Percentiles rank a stretch among this genome's conserved stretches.
phyloP scores from a whole-genome alignment of 441 rosid species.

The Erodium moschatum region DNA sequence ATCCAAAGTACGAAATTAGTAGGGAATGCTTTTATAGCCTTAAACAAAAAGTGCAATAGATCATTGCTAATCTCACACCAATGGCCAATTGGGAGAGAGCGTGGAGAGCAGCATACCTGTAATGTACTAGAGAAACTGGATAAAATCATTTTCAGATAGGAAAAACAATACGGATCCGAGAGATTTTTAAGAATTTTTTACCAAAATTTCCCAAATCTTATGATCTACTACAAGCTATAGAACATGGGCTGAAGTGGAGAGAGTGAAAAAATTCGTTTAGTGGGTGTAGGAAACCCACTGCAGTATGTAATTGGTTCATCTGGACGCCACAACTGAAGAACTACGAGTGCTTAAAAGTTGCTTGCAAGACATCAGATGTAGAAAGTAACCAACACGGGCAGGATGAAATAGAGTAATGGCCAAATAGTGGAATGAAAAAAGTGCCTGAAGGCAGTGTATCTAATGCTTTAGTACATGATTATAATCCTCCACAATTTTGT shows the following conservation, averaged over 20 bases:
- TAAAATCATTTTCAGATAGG: neutral
- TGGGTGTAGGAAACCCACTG: neutral
- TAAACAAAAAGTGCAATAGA: neutral
- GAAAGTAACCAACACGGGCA: neutral
- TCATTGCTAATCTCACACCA: neutral
- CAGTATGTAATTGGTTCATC: neutral
- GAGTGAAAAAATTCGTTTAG: neutral
- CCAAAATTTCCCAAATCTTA: neutral
- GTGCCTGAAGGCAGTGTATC: neutral
- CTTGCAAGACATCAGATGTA: neutral
- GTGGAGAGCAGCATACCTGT: neutral
- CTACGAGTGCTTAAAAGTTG: neutral
- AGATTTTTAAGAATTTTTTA: neutral
- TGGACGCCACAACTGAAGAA: neutral
- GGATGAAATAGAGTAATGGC: neutral
- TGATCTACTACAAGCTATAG: neutral
- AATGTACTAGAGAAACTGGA: neutral
- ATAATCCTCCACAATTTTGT: neutral
- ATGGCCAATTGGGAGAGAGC: neutral
- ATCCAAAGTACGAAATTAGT: neutral
- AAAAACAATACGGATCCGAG: neutral
- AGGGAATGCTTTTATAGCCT: neutral
- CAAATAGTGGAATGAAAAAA: neutral
- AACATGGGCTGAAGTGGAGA: neutral
- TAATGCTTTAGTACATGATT: neutral